Evolutionary conservation across 2,329 filamentous ascomycete genomes (phyloP).

Genomic region (Sclerotinia sclerotiorum): DNA sequence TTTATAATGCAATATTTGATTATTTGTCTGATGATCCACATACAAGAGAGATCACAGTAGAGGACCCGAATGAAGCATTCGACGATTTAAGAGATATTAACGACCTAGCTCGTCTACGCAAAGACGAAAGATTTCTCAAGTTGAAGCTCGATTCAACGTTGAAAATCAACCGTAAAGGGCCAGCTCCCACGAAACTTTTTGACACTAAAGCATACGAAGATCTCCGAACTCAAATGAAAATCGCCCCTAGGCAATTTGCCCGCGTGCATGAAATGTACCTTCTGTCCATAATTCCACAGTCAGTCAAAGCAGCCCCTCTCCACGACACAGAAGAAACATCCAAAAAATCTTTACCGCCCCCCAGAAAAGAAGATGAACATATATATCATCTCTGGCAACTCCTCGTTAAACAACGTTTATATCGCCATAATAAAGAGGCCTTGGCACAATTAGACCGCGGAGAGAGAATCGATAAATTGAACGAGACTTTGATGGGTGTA

Average conservation of each 20-base stretch:
- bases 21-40: constrained; percentile 61
- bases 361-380: constrained; percentile 54
- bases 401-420: constrained; percentile 74
- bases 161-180: constrained; percentile 50
- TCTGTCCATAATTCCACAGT: constrained; percentile 57
- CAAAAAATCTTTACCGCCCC: constrained; percentile 8
- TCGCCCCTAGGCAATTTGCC: constrained; percentile 73
- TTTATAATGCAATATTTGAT: constrained; percentile 79
- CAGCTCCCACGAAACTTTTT: constrained; percentile 56
- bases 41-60: constrained; percentile 82
- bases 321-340: constrained; percentile 40
- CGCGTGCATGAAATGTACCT: constrained; percentile 75
- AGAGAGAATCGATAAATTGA: constrained; percentile 71
- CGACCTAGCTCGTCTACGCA: constrained; percentile 66
- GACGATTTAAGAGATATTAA: constrained; percentile 76
- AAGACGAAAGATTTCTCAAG: constrained; percentile 55
- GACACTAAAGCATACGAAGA: constrained; percentile 55
- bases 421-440: constrained; percentile 70
- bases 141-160: constrained; percentile 56
- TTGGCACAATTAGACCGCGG: constrained; percentile 66
- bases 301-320: constrained; percentile 55
- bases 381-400: constrained; percentile 71
- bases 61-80: constrained; percentile 88
- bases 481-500: constrained; percentile 66
- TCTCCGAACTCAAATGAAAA: constrained; percentile 65